Percentiles rank a stretch among this genome's conserved stretches.
Conservation (phyloP, 1,139 yeast genomes). For the Sugiyamaella neomexicana region DNA sequence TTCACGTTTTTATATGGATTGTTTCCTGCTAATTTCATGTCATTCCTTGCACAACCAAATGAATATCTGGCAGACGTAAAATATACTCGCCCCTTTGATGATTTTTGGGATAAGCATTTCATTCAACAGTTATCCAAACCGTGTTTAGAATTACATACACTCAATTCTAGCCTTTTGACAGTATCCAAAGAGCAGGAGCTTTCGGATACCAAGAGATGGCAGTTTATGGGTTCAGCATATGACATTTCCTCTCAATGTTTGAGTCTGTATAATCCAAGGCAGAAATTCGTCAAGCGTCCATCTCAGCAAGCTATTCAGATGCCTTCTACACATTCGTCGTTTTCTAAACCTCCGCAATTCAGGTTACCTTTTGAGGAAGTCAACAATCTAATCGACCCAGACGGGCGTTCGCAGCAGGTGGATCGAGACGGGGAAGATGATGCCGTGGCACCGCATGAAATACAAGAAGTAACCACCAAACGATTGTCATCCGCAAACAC, state of each 20-base stretch:
- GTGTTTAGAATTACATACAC: conserved; percentile 40
- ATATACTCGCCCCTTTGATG: conserved; percentile 29
- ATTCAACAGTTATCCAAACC: conserved; percentile 37
- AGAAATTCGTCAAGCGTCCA: not conserved
- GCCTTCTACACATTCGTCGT: not conserved
- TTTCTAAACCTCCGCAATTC: conserved; percentile 12
- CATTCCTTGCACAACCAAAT: conserved; percentile 49
- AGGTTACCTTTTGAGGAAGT: conserved; percentile 19
- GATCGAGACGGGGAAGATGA: not conserved
- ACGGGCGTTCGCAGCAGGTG: not conserved
- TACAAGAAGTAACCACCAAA: not conserved
- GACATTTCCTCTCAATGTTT: conserved; percentile 43
- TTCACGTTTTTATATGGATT: conserved; percentile 58
- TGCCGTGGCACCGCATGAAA: not conserved
- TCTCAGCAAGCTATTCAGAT: conserved; percentile 2
- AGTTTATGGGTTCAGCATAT: conserved; percentile 36
- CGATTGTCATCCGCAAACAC: not conserved
- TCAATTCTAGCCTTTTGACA: conserved; percentile 53
- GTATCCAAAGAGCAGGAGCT: conserved; percentile 47
- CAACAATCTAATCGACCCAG: conserved; percentile 8
- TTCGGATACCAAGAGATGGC: conserved; percentile 40
- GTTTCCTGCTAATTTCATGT: conserved; percentile 55
- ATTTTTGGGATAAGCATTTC: conserved; percentile 40
- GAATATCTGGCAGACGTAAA: conserved; percentile 34
- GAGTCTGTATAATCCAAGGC: conserved; percentile 19